Evolutionary conservation across 2,329 filamentous ascomycete genomes (phyloP).

Genomic region (Colletotrichum chrysophilum): DNA sequence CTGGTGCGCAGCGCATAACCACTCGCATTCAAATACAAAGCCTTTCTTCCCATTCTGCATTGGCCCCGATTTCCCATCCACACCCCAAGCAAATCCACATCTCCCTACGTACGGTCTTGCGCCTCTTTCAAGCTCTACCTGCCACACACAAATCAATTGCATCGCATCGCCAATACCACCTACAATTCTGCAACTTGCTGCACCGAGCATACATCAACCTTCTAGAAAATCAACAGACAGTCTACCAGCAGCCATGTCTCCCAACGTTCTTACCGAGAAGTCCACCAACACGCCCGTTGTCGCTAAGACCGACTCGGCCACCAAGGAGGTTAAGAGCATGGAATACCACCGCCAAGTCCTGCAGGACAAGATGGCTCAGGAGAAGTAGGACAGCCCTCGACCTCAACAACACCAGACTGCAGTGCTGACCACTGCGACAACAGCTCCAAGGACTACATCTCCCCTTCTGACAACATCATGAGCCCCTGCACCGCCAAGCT

Average conservation of each 20-base stretch:
- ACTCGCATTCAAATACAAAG: constrained; percentile 19
- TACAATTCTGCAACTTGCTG: background rate
- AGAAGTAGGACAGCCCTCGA: constrained; percentile 53
- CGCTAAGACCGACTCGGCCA: constrained; percentile 33
- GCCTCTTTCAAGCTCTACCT: background rate
- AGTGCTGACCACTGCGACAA: constrained; percentile 11
- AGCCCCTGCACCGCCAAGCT: constrained; percentile 86
- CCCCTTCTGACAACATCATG: constrained; percentile 88
- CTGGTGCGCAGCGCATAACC: background rate
- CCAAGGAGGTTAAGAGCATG: constrained; percentile 67
- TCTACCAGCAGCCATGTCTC: constrained; percentile 50
- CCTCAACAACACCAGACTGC: background rate
- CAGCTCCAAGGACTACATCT: constrained; percentile 68
- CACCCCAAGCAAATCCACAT: background rate
- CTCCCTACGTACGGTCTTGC: background rate
- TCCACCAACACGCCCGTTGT: constrained; percentile 65
- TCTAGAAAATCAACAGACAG: background rate
- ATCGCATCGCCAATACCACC: background rate
- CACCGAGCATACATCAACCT: background rate
- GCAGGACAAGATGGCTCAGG: constrained; percentile 72
- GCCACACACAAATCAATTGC: background rate
- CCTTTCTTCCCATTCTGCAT: constrained; percentile 7
- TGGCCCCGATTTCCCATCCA: background rate
- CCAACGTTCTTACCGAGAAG: constrained; percentile 67
- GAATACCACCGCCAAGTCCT: constrained; percentile 81